Evolutionary conservation across 2,329 filamentous ascomycete genomes (phyloP), one percentile per base, ranked within the genome.

Genomic region (Arthrobotrys megalospora): DNA sequence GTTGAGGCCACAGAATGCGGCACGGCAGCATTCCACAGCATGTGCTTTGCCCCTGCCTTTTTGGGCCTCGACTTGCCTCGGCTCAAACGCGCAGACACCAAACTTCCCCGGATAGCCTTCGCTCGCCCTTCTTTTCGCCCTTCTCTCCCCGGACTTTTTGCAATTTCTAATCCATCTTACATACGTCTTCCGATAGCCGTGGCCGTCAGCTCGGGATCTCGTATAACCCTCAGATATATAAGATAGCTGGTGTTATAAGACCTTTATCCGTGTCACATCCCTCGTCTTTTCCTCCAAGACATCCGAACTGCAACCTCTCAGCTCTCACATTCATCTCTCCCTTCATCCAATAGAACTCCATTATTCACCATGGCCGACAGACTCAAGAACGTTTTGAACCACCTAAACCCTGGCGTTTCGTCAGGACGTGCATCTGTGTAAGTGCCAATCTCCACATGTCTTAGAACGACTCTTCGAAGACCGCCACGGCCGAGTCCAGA

Each of bases 321-420:
- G 16, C 50, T 38, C 41, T 53, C 48, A 55, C 47, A 19, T 67
- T 71, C 58, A 71, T 71, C 66, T 77, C 73, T 50, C 60, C 1
- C 10, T 24, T 64, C 66, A 14, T 69, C 73, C 73, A 77, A 77
- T 77, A 71, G 50, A 45, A 71, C 47, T 62, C 34, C 76, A 63
- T 28, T 14, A 24, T 72, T 14, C 84, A 87, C 81, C 82, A 96
- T 95, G 93, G 91, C 93, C 80, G 93, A 97, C 87, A 90, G 94
- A 85, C 90, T 98, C 82, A 92, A 90, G 83, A 94, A 92, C 81
- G 92, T 98, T 83, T 88, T 97, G 82, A 94, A 91, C 86, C 94
- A 98, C 85, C 88, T 97, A 83, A 88, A 91, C 76, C 92, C 93
- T 63, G 89, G 89, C 64, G 69, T 73, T 81, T 90, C 90, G 82